These are phyloP conservation scores for Phytophthora chlamydospora DNA, from an alignment of 352 stramenopile genomes.

Conservation along the genomic window DNA sequence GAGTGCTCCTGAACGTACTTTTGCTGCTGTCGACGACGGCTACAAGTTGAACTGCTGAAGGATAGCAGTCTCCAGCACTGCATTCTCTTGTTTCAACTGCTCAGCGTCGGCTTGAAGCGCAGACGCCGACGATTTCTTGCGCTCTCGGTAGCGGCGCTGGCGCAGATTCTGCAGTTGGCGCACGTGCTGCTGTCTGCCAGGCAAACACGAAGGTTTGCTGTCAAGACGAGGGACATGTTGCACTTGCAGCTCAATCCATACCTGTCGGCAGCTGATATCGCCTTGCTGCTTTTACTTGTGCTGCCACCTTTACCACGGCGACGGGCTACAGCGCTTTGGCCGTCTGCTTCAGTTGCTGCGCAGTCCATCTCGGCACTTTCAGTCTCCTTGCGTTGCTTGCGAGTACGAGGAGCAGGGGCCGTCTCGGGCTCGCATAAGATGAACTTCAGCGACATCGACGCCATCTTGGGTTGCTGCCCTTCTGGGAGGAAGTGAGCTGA, in stretches of 20 bases:
- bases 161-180: slow-evolving; percentile 52
- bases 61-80: slow-evolving; percentile 48
- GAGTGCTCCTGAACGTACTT: not conserved
- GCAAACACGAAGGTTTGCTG: not conserved
- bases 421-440: slow-evolving; percentile 32
- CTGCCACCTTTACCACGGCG: slow-evolving; percentile 3
- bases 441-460: slow-evolving; percentile 41
- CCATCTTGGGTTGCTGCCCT: slow-evolving; percentile 25
- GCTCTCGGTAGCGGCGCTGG: slow-evolving; percentile 53
- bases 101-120: slow-evolving; percentile 41
- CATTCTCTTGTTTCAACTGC: slow-evolving; percentile 59
- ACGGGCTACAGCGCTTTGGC: not conserved
- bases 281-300: not conserved
- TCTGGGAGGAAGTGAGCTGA: slow-evolving; percentile 18
- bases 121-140: slow-evolving; percentile 46
- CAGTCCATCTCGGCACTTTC: not conserved
- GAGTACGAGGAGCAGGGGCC: slow-evolving; percentile 3
- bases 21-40: slow-evolving; percentile 1
- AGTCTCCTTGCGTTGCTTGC: slow-evolving; percentile 3
- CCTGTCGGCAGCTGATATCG: slow-evolving; percentile 14
- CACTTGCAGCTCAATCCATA: slow-evolving; percentile 2
- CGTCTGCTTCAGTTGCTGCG: not conserved
- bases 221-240: not conserved
- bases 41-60: slow-evolving; percentile 20
- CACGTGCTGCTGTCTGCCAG: slow-evolving; percentile 34